phyloP scores from a whole-genome alignment of 306 rosid genomes.

The Vigna unguiculata region DNA sequence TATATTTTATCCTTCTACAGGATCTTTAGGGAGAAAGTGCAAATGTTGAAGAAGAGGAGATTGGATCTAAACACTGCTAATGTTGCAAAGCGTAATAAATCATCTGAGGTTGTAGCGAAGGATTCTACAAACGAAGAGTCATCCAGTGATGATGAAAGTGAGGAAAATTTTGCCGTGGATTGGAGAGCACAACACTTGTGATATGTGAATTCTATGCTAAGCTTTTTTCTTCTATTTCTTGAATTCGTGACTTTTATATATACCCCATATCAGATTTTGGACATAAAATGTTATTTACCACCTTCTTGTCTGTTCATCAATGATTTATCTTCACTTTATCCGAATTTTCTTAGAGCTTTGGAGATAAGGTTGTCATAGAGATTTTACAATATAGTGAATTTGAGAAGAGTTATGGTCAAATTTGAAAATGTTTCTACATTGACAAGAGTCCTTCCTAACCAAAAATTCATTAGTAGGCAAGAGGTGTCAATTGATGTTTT shows the following conservation, averaged over 20 bases:
- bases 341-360: too few species aligned
- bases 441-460: too few species aligned
- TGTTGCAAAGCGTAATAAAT: constrained; percentile 57
- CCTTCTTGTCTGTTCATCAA: too few species aligned
- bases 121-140: constrained; percentile 61
- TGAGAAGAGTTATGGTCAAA: too few species aligned
- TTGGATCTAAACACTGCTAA: constrained; percentile 65
- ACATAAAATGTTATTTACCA: too few species aligned
- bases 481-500: too few species aligned
- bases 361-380: too few species aligned
- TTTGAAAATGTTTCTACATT: too few species aligned
- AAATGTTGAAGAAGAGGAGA: constrained; percentile 74
- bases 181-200: constrained; percentile 97
- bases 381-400: too few species aligned
- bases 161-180: constrained; percentile 78
- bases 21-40: constrained; percentile 68
- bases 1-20: constrained; percentile 51
- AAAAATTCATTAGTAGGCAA: too few species aligned
- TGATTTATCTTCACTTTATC: too few species aligned
- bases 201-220: constrained; percentile 51
- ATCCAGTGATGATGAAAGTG: constrained; percentile 78
- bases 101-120: constrained; percentile 49
- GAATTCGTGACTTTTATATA: constrained; percentile 28
- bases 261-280: too few species aligned
- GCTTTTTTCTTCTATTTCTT: neutral